Base-by-base conservation (phyloP, 805 yeast genomes). In the Starmerella lactis-condensi region DNA sequence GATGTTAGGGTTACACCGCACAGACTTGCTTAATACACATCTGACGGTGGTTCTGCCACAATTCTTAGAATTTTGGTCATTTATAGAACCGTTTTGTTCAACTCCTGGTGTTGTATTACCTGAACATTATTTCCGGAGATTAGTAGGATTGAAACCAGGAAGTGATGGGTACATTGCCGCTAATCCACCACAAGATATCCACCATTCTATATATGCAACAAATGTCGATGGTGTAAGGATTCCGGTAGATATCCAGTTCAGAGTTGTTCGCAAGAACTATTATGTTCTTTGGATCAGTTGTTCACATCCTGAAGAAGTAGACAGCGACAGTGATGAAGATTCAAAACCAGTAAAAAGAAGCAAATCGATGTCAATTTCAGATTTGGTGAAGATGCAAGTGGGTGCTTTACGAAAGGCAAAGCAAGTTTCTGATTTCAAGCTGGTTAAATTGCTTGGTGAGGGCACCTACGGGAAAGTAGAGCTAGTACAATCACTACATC, bases 391-490 rank as follows among this genome's bases (percentile, higher is more conserved):
- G 6, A 61, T 62, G 11, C 50, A 56, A 23, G 65, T 74, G 38
- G 95, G 95, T 2, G 57, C 62, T 5, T 59, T 61, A 33, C 67
- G 89, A 45, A 64, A 93, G 32, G 70, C 65, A 14, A 78, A 78
- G 49, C 67, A 69, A 37, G 65, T 79, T 39, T 51, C 63, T 0
- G 93, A 82, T 49, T 89, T 79, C 44, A 53, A 57, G 1, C 65
- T 77, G 1, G 28, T 81, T 26, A 75, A 77, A 49, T 69, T 72
- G 39, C 69, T 89, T 71, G 98, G 98, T 1, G 85, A 77, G 51
- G 98, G 98, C 23, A 94, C 96, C 0, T 89, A 89, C 48, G 98
- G 98, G 9, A 78, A 79, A 48, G 98, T 89, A 13, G 26, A 32
- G 2, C 74, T 79, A 17, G 61, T 79, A 16, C 89, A 38, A 2